Conservation (phyloP, 352 stramenopile species). For the Halophytophthora batemanensis region DNA sequence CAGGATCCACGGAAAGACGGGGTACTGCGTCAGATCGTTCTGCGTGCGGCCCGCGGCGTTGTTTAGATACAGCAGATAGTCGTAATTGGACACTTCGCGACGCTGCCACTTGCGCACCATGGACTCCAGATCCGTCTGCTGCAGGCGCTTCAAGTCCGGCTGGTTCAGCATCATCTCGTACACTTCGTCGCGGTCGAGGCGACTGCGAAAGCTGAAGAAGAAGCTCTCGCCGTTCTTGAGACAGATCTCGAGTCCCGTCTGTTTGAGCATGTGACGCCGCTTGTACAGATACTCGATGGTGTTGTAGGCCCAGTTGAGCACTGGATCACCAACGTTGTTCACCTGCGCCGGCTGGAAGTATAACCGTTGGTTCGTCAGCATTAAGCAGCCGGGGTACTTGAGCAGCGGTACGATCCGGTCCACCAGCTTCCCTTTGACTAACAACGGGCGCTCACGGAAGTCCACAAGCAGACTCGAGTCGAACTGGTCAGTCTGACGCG, state of each 20-base stretch:
- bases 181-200: constrained; percentile 72
- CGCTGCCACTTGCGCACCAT: constrained; percentile 85
- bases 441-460: constrained; percentile 83
- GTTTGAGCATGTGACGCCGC: constrained; percentile 87
- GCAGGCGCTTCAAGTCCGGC: constrained; percentile 55
- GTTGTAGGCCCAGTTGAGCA: constrained; percentile 81
- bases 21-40: constrained; percentile 94
- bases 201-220: constrained; percentile 81
- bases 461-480: constrained; percentile 88
- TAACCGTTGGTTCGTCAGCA: constrained; percentile 86
- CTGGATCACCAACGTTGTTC: constrained; percentile 90
- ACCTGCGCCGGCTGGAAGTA: constrained; percentile 92
- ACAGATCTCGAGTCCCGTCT: constrained; percentile 86
- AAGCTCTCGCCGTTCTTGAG: constrained; percentile 67
- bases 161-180: constrained; percentile 85
- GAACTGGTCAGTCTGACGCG: constrained; percentile 80
- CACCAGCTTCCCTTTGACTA: constrained; percentile 71
- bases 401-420: constrained; percentile 90
- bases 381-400: constrained; percentile 89
- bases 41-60: constrained; percentile 79
- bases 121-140: constrained; percentile 61
- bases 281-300: constrained; percentile 85
- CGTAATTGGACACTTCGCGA: constrained; percentile 93
- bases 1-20: constrained; percentile 98
- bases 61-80: constrained; percentile 90